These are phyloP conservation scores for Bassia scoparia DNA, from an alignment of 148 eudicot genomes.

Conservation along the genomic window DNA sequence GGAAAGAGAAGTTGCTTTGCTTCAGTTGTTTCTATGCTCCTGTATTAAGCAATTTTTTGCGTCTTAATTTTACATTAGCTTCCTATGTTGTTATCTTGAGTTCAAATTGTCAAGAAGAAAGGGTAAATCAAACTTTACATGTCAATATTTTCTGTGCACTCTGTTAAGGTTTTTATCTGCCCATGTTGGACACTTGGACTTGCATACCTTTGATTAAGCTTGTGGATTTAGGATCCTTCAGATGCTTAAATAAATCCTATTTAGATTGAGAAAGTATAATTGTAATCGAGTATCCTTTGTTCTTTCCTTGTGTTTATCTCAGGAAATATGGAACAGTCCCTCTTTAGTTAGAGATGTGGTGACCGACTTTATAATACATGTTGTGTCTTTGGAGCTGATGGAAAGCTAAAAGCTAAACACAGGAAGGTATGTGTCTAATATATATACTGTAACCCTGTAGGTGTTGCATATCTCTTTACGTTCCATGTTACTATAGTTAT, in stretches of 20 bases:
- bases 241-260: not conserved
- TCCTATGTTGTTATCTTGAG: too few species aligned
- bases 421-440: constrained; percentile 50
- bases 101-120: too few species aligned
- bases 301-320: constrained; percentile 8
- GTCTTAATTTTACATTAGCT: too few species aligned
- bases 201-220: constrained; percentile 5
- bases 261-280: not conserved
- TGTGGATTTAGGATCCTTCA: not conserved
- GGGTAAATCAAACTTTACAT: too few species aligned
- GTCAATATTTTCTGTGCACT: too few species aligned
- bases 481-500: too few species aligned
- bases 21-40: too few species aligned
- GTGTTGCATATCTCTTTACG: constrained; percentile 1
- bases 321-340: constrained; percentile 90
- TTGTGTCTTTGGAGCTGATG: constrained; percentile 62
- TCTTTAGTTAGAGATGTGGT: constrained; percentile 62
- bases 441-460: too few species aligned
- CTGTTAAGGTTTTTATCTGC: not conserved
- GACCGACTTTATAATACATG: constrained; percentile 66
- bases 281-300: not conserved
- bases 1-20: too few species aligned
- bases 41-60: too few species aligned
- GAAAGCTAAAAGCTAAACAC: constrained; percentile 67
- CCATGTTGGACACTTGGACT: not conserved